phyloP scores from a whole-genome alignment of 2,329 filamentous ascomycete genomes.

The Colletotrichum chlorophyti region DNA sequence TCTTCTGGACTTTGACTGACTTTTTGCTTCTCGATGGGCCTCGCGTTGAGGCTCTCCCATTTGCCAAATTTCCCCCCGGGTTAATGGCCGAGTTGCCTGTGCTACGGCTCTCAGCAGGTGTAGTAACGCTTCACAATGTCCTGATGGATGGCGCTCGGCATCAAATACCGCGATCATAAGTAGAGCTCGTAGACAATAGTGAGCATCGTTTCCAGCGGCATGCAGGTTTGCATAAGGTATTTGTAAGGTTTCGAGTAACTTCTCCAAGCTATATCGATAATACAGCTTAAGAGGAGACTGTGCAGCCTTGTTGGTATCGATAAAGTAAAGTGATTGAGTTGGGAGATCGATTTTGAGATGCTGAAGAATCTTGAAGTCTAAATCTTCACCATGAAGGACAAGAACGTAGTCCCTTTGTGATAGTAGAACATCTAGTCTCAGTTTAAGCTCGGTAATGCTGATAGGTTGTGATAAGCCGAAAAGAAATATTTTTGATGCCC shows the following conservation, averaged over 20 bases:
- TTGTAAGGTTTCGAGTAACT: conserved; percentile 30
- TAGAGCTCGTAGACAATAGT: conserved; percentile 31
- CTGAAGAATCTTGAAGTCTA: conserved; percentile 15
- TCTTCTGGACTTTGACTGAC: not conserved
- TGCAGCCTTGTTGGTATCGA: conserved; percentile 35
- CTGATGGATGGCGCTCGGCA: not conserved
- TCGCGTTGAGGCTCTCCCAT: not conserved
- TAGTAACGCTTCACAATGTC: not conserved
- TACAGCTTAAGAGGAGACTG: conserved; percentile 34
- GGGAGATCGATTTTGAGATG: conserved; percentile 7
- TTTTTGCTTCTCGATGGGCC: not conserved
- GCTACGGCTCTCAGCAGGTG: not conserved
- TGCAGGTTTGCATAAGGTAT: conserved; percentile 32
- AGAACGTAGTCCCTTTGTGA: conserved; percentile 5
- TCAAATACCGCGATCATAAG: conserved; percentile 29
- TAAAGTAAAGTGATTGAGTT: conserved; percentile 28
- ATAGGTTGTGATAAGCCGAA: conserved; percentile 21
- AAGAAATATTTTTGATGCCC: conserved; percentile 24
- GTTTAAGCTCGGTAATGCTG: conserved; percentile 11
- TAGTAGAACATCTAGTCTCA: not conserved
- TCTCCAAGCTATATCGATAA: conserved; percentile 32
- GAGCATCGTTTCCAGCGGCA: conserved; percentile 37
- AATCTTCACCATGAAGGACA: conserved; percentile 7
- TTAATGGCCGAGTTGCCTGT: conserved; percentile 3
- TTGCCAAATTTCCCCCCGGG: not conserved